Evolutionary conservation across 2,329 filamentous ascomycete species (phyloP), one percentile per base, ranked within the genome.

Genomic region (Alternaria rosae): DNA sequence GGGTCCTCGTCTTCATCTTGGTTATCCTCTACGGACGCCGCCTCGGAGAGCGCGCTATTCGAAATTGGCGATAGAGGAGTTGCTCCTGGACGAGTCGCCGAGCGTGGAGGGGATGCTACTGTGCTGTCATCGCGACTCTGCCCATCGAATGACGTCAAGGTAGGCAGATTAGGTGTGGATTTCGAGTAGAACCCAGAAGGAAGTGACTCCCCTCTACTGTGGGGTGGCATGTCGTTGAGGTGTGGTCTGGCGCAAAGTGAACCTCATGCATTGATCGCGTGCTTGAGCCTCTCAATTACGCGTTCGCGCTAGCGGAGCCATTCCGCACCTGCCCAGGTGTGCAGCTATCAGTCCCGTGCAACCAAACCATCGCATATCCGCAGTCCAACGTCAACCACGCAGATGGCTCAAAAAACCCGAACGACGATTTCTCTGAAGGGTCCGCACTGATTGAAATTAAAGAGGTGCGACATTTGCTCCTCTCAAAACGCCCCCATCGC

Each of bases 111-210:
- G 23, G 65, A 60, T 41, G 62, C 17, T 15, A 48, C 5, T 6
- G 56, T 11, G 15, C 50, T 12, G 23, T 43, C 20, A 3, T 54
- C 48, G 42, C 61, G 57, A 54, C 58, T 26, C 21, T 59, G 61
- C 12, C 63, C 66, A 28, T 71, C 61, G 8, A 81, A 74, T 4
- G 79, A 76, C 51, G 66, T 70, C n/a, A 82, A 66, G 0, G 81
- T 82, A 2, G 82, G 78, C 2, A 84, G 73, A 57, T 83, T 83
- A 6, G 83, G 82, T 3, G 82, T 83, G 0, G 82, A 84, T 58
- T 80, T 80, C 32, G 82, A 84, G 57, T 82, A 81, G 57, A 82
- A 75, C 23, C 78, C 79, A n/a, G 72, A 51, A 23, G 80, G 80
- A 3, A 79, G 69, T 5, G 69, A 64, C n/a, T 62, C 70, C 44